Percentiles rank a stretch among this genome's conserved stretches.
Evolutionary conservation across 108 stramenopile species (phyloP).

Genomic region (Skeletonema marinoi): DNA sequence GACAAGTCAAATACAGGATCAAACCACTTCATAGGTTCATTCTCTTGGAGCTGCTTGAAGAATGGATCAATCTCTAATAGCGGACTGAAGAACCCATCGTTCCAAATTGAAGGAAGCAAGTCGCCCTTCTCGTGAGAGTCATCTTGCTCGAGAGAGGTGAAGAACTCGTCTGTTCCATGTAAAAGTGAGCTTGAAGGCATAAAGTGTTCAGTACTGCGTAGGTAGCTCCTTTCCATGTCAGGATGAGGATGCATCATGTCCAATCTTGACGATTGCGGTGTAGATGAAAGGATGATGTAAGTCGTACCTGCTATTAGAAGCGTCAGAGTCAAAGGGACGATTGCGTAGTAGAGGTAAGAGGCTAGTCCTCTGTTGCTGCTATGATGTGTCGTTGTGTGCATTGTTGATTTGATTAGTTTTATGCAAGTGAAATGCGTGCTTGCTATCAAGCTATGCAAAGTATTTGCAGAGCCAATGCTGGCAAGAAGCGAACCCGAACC

Average conservation of each 20-base stretch:
- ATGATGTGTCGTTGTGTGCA: neutral
- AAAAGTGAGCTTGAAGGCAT: neutral
- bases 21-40: conserved; percentile 9
- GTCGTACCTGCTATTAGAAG: neutral
- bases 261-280: neutral
- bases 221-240: neutral
- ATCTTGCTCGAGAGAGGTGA: neutral
- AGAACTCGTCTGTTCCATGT: neutral
- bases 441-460: too few relatives aligned
- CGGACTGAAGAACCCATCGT: conserved; percentile 26
- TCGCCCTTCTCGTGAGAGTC: neutral
- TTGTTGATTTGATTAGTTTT: neutral
- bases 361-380: neutral
- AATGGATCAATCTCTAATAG: conserved; percentile 9
- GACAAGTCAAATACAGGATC: conserved; percentile 19
- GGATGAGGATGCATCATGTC: conserved; percentile 4
- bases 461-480: too few relatives aligned
- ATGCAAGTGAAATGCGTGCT: too few relatives aligned
- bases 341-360: neutral
- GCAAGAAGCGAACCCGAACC: neutral
- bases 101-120: conserved; percentile 10
- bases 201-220: neutral
- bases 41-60: conserved; percentile 16
- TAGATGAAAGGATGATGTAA: conserved; percentile 9
- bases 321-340: neutral